phyloP scores from a whole-genome alignment of 2,329 filamentous ascomycete genomes.

The Didymella arachidicola region DNA sequence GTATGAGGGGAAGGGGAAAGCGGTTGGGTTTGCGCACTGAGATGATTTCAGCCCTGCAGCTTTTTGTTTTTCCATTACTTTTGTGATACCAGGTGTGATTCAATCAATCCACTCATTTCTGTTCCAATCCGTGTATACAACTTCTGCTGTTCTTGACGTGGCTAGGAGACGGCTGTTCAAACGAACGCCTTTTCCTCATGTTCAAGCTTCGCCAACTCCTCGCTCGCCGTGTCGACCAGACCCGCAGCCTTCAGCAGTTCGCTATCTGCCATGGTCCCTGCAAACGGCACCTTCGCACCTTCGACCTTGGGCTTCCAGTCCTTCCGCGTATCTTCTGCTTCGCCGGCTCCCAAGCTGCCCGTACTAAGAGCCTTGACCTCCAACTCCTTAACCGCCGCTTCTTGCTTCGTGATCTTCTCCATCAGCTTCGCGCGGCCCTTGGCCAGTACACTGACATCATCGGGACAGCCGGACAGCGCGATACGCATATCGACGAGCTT shows the following conservation, averaged over 20 bases:
- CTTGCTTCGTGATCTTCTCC: slow-evolving; percentile 30
- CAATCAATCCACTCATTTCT: slow-evolving; percentile 18
- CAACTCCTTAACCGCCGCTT: slow-evolving; percentile 27
- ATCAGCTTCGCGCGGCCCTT: slow-evolving; percentile 31
- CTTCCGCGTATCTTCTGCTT: slow-evolving; percentile 26
- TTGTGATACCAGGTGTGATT: slow-evolving; percentile 22
- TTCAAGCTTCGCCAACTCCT: slow-evolving; percentile 27
- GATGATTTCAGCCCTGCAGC: background rate
- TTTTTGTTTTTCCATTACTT: background rate
- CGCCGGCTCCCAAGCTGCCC: slow-evolving; percentile 27
- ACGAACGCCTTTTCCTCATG: slow-evolving; percentile 13
- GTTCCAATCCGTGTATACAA: background rate
- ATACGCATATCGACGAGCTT: slow-evolving; percentile 27
- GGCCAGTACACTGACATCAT: slow-evolving; percentile 21
- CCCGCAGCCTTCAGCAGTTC: slow-evolving; percentile 43
- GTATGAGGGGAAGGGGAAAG: slow-evolving; percentile 33
- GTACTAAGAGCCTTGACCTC: slow-evolving; percentile 26
- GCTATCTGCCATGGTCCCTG: slow-evolving; percentile 42
- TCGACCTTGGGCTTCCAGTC: slow-evolving; percentile 31
- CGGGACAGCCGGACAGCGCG: slow-evolving; percentile 32
- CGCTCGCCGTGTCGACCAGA: slow-evolving; percentile 31
- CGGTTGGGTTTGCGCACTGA: slow-evolving; percentile 24
- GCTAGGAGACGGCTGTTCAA: background rate
- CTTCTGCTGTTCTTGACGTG: background rate
- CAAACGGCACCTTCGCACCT: slow-evolving; percentile 38